phyloP scores from a whole-genome alignment of 2,329 filamentous ascomycete species.

The Fusarium newnesense region DNA sequence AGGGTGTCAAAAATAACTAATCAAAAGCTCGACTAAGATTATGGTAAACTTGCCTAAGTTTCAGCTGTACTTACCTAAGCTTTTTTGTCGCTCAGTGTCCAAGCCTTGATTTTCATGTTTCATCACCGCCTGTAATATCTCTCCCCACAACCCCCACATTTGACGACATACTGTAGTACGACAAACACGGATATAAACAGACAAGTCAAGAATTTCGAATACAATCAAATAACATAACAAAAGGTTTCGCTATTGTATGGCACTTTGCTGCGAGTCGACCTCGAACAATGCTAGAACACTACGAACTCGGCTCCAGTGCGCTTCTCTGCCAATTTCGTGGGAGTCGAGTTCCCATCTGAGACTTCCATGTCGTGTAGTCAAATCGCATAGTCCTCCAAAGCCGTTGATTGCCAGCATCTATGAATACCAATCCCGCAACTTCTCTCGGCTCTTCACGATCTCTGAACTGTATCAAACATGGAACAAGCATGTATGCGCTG shows the following conservation, averaged over 20 bases:
- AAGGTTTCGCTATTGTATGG: not conserved
- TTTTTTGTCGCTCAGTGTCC: not conserved
- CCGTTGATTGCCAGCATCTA: not conserved
- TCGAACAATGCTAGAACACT: not conserved
- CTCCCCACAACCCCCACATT: not conserved
- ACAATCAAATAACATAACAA: not conserved
- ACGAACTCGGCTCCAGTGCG: not conserved
- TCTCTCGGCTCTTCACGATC: not conserved
- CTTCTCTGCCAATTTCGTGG: not conserved
- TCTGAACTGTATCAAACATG: not conserved
- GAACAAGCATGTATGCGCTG: not conserved
- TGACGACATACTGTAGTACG: not conserved
- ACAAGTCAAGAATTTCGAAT: not conserved
- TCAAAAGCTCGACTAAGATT: not conserved
- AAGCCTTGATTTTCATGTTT: not conserved
- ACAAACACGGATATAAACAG: not conserved
- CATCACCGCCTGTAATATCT: not conserved
- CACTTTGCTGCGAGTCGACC: not conserved
- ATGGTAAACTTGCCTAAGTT: fast-evolving
- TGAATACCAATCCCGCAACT: not conserved
- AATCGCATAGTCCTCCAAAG: not conserved
- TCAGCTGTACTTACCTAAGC: not conserved
- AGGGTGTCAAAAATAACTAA: not conserved
- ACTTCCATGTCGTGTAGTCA: not conserved
- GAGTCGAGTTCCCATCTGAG: not conserved